Conservation (phyloP, 306 rosid species). For the Sesbania bispinosa region DNA sequence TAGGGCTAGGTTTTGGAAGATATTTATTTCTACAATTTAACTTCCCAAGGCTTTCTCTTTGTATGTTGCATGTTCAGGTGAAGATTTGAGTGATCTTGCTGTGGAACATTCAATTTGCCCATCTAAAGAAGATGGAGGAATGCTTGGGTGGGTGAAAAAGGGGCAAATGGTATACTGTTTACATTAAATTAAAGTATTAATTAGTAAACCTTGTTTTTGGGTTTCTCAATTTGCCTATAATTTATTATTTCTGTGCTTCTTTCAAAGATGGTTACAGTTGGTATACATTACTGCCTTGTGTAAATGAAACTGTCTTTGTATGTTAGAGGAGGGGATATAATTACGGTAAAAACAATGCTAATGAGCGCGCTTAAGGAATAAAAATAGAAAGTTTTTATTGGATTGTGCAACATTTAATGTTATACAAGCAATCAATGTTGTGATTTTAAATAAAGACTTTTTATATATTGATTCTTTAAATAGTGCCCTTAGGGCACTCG, state of each 20-base stretch:
- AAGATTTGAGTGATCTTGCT: conserved; percentile 94
- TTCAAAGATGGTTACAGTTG: neutral
- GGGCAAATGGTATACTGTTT: conserved; percentile 77
- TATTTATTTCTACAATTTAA: neutral
- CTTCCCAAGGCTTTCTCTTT: conserved; percentile 9
- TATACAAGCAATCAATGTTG: too few relatives aligned
- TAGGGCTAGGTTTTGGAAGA: neutral
- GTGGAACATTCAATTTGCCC: conserved; percentile 79
- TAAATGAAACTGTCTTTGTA: neutral
- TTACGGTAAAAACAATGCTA: too few relatives aligned
- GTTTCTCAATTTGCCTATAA: neutral
- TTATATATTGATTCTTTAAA: too few relatives aligned
- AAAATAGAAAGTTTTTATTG: too few relatives aligned
- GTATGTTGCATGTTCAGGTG: conserved; percentile 53
- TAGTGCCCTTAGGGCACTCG: too few relatives aligned
- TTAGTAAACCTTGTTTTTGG: conserved; percentile 5
- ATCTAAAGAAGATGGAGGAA: conserved; percentile 87
- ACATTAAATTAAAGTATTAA: neutral
- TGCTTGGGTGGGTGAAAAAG: conserved; percentile 96
- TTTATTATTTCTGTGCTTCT: neutral
- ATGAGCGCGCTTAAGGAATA: too few relatives aligned
- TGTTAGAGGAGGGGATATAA: neutral
- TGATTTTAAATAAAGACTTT: too few relatives aligned
- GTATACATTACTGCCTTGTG: neutral
- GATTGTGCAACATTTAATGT: too few relatives aligned